Evolutionary conservation across 495 filamentous ascomycete species (phyloP).

Genomic region (Neurospora intermedia): DNA sequence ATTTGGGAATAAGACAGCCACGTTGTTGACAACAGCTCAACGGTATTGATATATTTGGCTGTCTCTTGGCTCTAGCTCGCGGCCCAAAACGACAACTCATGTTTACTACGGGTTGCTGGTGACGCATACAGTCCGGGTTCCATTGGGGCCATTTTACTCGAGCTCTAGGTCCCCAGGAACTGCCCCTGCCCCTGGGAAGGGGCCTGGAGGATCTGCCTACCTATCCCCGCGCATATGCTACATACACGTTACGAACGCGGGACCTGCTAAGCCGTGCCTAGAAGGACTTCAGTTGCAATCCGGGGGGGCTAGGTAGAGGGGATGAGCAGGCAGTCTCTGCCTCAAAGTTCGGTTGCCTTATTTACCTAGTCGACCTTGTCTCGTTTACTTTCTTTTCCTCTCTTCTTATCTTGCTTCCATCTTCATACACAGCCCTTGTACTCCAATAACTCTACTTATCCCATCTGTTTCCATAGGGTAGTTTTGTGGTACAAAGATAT

Average conservation of each 20-base stretch:
- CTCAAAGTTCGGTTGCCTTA: background rate
- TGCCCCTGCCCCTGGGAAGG: background rate
- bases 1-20: background rate
- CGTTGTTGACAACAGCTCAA: background rate
- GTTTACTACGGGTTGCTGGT: background rate
- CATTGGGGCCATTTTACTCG: background rate
- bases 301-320: background rate
- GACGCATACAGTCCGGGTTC: background rate
- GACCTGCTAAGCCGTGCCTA: background rate
- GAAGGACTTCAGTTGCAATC: background rate
- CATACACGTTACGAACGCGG: background rate
- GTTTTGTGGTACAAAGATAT: background rate
- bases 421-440: background rate
- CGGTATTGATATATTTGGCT: background rate
- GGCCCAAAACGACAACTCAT: background rate
- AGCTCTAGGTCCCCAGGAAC: background rate
- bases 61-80: background rate
- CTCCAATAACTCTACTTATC: background rate
- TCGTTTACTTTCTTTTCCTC: background rate
- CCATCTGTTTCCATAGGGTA: background rate
- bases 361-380: background rate
- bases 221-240: background rate
- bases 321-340: background rate
- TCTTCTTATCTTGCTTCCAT: background rate
- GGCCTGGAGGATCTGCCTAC: background rate